phyloP scores from a whole-genome alignment of 345 rosid genomes.

The Lepidium didymum region DNA sequence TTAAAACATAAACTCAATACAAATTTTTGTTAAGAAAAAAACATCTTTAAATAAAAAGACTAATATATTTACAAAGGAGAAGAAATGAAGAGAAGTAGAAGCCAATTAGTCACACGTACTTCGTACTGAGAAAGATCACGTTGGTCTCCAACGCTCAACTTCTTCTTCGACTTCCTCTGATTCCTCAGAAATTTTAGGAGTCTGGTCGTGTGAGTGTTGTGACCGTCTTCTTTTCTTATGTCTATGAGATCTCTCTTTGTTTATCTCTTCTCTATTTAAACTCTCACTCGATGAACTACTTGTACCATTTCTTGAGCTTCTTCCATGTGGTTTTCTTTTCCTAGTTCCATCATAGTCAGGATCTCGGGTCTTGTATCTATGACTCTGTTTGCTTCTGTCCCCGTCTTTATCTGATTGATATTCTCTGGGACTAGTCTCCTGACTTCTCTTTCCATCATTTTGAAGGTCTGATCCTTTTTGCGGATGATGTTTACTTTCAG shows the following conservation, averaged over 20 bases:
- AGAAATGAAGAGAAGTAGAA: background rate
- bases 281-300: conserved; percentile 19
- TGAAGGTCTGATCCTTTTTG: background rate
- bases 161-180: conserved; percentile 4
- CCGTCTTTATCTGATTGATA: background rate
- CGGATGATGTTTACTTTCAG: conserved; percentile 12
- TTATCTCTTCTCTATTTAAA: conserved; percentile 17
- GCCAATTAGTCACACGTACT: background rate
- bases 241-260: conserved; percentile 15
- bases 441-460: background rate
- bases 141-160: conserved; percentile 31
- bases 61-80: background rate
- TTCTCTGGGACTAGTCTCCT: background rate
- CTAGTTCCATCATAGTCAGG: conserved; percentile 2
- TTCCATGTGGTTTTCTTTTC: background rate
- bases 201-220: conserved; percentile 6
- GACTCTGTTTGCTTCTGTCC: conserved; percentile 6
- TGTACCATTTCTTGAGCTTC: conserved; percentile 13
- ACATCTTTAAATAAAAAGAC: background rate
- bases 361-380: background rate
- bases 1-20: background rate
- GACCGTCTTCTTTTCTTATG: conserved; percentile 27
- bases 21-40: background rate
- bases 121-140: background rate
- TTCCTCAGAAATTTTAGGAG: background rate